Percentiles rank a stretch among this genome's conserved stretches.
phyloP scores from a whole-genome alignment of 2,329 filamentous ascomycete species.

The Penicillium corylophilum region DNA sequence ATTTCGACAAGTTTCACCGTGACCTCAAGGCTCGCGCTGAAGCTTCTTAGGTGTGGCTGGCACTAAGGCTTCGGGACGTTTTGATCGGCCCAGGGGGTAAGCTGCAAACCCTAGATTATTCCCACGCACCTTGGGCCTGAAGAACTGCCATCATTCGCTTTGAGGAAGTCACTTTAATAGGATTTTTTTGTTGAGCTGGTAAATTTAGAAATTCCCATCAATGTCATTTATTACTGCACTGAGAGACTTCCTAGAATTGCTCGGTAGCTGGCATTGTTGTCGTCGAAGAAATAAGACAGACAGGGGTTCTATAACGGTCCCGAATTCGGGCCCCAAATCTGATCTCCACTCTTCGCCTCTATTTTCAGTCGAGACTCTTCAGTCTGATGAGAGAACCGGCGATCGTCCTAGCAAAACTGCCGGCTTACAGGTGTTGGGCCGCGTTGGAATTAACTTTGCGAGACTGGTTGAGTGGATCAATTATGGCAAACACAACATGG shows the following conservation, averaged over 20 bases:
- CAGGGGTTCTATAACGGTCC: background rate
- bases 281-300: background rate
- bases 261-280: background rate
- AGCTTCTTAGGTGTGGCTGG: background rate
- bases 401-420: background rate
- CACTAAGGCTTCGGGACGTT: background rate
- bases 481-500: too few relatives aligned
- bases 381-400: background rate
- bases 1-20: constrained; percentile 22
- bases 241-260: too few relatives aligned
- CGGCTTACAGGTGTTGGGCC: background rate
- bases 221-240: background rate
- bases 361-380: background rate
- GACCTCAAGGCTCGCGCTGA: constrained; percentile 27
- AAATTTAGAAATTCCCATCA: background rate
- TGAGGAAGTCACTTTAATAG: background rate
- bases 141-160: background rate
- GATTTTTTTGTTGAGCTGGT: background rate
- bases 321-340: background rate
- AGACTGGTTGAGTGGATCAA: background rate
- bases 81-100: background rate
- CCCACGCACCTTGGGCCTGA: background rate
- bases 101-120: background rate
- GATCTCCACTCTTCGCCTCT: background rate
- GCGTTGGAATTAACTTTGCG: background rate